Evolutionary conservation across 163 green algal species (phyloP), one percentile per base, ranked within the genome.

Genomic region (Scenedesmus sp.): DNA sequence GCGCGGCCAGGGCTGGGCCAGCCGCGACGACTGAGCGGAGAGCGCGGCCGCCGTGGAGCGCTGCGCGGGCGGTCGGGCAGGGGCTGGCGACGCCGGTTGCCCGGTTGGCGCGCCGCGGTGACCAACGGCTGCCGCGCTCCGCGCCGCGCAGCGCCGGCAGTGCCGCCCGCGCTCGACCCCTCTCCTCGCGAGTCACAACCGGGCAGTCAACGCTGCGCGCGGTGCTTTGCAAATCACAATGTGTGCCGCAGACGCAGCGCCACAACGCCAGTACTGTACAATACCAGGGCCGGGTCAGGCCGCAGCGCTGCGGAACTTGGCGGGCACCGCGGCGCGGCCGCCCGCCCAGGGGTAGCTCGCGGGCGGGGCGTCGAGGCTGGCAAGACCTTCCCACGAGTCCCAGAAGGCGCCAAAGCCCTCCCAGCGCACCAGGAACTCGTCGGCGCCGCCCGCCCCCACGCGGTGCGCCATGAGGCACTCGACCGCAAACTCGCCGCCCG

Each of bases 371-470:
- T 51, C 42, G 20, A 76, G 31, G 33, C 31, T 44, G 33, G 9
- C 42, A 2, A 24, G 2, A 0, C 11, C 15, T 51, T 76, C 67
- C 67, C 67, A 76, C 50, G 22, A 65, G 67, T 76, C 67, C 67
- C 67, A 76, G 33, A 45, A 76, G 33, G 67, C 33, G 0, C 67
- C 67, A 45, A 58, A 76, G 24, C 67, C 51, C 17, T 28, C 18
- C 67, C 67, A 76, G 51, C 51, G 51, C 9, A 76, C 39, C 7
- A 63, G 31, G 22, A 76, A 65, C 67, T 76, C 50, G 47, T 76
- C 67, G 29, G 20, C 50, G 15, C 29, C 29, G 28, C 22, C 39
- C 39, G 39, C 39, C 6, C 39, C 51, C 66, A 75, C 66, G 31
- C 66, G 62, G 66, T 75, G 66, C 15, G 29, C 66, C 6, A 63